A percentile compares a stretch with the other conserved stretches of the same genome.
These are phyloP conservation scores for Aegilops bicornis DNA, from an alignment of 176 grass and related monocot genomes.

Conservation along the genomic window DNA sequence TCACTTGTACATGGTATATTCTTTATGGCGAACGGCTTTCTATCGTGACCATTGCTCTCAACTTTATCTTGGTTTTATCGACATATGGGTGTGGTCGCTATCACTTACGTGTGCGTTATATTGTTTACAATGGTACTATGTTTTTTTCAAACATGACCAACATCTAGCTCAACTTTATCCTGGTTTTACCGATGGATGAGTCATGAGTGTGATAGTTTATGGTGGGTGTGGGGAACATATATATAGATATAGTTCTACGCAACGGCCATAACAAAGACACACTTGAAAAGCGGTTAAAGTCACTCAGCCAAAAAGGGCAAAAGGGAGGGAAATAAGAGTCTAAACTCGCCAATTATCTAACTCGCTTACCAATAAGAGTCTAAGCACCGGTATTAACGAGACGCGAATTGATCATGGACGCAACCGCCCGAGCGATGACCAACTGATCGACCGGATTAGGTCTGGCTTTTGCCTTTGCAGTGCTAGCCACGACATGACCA, in stretches of 20 bases:
- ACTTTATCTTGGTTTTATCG: neutral
- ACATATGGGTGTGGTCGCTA: neutral
- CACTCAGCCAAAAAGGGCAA: no score
- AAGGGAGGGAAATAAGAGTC: no score
- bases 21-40: no score
- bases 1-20: neutral
- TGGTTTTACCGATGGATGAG: neutral
- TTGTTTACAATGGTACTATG: neutral
- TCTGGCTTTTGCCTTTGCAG: neutral
- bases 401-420: neutral
- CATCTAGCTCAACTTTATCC: neutral
- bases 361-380: neutral
- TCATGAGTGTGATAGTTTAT: neutral
- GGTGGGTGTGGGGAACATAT: neutral
- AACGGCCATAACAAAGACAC: neutral
- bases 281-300: neutral
- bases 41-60: no score
- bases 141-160: neutral
- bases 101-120: neutral
- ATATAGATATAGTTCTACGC: no score
- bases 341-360: no score
- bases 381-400: neutral
- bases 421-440: neutral
- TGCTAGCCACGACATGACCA: conserved; percentile 39
- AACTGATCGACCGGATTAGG: neutral